A percentile compares a stretch with the other conserved stretches of the same genome.
Conservation (phyloP, 768 basidiomycete genomes). For the Fomitopsis pulvina region DNA sequence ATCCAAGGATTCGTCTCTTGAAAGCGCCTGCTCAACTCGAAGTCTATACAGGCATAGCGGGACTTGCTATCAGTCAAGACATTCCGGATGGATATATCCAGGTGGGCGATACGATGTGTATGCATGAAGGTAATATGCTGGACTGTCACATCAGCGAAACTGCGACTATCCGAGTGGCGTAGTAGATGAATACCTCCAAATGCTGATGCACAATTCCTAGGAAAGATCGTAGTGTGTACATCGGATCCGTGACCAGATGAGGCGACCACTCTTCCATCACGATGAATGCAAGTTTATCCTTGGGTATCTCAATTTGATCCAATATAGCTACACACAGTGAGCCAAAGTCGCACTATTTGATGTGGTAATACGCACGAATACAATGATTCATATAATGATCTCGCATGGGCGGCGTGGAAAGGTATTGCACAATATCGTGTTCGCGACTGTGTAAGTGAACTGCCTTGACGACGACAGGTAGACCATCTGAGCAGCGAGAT, state of each 20-base stretch:
- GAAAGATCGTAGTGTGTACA: conserved; percentile 47
- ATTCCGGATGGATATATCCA: conserved; percentile 68
- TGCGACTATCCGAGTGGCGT: not conserved
- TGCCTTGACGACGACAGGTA: conserved; percentile 59
- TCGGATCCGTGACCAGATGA: conserved; percentile 44
- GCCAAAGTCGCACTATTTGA: not conserved
- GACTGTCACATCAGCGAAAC: not conserved
- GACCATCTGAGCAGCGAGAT: conserved; percentile 41
- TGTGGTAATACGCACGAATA: conserved; percentile 44
- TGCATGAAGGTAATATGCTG: conserved; percentile 74
- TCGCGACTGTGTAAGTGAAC: conserved; percentile 60
- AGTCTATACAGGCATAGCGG: conserved; percentile 69
- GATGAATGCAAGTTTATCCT: conserved; percentile 55
- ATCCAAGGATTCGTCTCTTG: conserved; percentile 34
- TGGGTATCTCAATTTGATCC: conserved; percentile 48
- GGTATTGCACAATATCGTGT: conserved; percentile 46
- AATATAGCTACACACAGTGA: conserved; percentile 45
- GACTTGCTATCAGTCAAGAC: conserved; percentile 60
- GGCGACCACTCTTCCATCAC: conserved; percentile 81
- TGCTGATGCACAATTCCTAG: conserved; percentile 56
- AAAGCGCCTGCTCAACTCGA: conserved; percentile 56
- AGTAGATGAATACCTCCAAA: conserved; percentile 44
- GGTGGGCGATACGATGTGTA: conserved; percentile 53
- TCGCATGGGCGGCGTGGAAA: conserved; percentile 47
- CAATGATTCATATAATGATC: conserved; percentile 66